Conservation (phyloP, 108 stramenopile genomes). For the Skeletonema costatum region DNA sequence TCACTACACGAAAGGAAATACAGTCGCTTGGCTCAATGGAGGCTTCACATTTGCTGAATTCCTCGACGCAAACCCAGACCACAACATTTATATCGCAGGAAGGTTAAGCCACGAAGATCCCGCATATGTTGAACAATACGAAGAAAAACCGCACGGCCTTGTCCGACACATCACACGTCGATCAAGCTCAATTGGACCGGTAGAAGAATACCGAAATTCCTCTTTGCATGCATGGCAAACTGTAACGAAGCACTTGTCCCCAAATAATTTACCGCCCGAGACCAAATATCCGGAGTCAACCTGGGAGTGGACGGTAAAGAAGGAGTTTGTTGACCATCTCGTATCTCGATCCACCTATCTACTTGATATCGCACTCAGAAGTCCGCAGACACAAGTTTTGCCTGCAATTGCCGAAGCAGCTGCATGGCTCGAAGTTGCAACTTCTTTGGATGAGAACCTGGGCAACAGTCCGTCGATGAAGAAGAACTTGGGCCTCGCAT, state of each 20-base stretch:
- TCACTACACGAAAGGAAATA: constrained; percentile 38
- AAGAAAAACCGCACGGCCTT: constrained; percentile 64
- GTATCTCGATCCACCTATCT: constrained; percentile 51
- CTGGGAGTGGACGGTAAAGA: constrained; percentile 63
- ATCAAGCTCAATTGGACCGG: neutral
- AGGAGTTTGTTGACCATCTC: constrained; percentile 59
- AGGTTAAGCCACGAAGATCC: constrained; percentile 57
- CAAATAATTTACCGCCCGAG: constrained; percentile 23
- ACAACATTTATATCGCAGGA: constrained; percentile 63
- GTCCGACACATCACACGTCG: constrained; percentile 38
- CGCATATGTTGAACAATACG: constrained; percentile 40
- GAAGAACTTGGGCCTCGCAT: constrained; percentile 69
- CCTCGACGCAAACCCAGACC: constrained; percentile 51
- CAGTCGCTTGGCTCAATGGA: constrained; percentile 21
- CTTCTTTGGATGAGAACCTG: constrained; percentile 33
- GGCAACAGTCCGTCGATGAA: constrained; percentile 17
- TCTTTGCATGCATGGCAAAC: constrained; percentile 27
- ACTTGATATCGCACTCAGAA: constrained; percentile 45
- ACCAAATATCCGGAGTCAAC: constrained; percentile 41
- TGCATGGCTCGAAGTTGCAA: constrained; percentile 44
- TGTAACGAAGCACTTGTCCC: constrained; percentile 10
- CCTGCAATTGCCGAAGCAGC: constrained; percentile 44
- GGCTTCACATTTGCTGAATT: constrained; percentile 70
- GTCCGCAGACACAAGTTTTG: constrained; percentile 4
- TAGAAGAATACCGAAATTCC: constrained; percentile 22